Percentiles rank a stretch among this genome's conserved stretches.
Evolutionary conservation across 1,284 basidiomycete genomes (phyloP).

Genomic region (Peniophora sp.): DNA sequence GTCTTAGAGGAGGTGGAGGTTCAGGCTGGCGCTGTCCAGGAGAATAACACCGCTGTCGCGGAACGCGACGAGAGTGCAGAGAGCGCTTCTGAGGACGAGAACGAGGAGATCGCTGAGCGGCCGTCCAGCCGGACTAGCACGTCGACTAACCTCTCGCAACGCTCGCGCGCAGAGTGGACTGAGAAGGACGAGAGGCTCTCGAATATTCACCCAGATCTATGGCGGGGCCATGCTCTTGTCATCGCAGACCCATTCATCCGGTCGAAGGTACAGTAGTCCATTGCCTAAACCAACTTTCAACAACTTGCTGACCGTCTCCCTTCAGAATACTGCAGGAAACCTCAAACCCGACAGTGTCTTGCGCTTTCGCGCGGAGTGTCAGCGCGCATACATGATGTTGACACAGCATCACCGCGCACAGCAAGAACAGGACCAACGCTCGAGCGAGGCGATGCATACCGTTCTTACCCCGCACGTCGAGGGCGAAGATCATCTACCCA

Average conservation of each 20-base stretch:
- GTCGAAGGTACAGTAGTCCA: slow-evolving; percentile 27
- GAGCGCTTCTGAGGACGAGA: neutral
- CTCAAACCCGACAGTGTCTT: slow-evolving; percentile 10
- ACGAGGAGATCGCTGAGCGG: too few species aligned
- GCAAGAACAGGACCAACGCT: too few species aligned
- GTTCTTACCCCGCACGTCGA: too few species aligned
- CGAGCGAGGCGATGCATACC: too few species aligned
- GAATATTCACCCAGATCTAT: slow-evolving; percentile 11
- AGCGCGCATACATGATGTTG: slow-evolving; percentile 6
- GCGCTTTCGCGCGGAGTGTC: slow-evolving; percentile 11
- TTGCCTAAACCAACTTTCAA: neutral
- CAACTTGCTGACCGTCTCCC: neutral
- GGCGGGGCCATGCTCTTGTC: slow-evolving; percentile 19
- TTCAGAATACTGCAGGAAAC: slow-evolving; percentile 24
- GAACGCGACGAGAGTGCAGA: neutral
- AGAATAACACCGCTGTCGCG: neutral
- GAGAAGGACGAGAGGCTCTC: slow-evolving; percentile 7
- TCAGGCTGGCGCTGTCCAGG: neutral
- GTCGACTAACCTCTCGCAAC: neutral
- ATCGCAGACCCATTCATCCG: slow-evolving; percentile 42
- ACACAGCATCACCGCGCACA: neutral
- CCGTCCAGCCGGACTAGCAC: too few species aligned
- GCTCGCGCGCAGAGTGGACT: neutral
- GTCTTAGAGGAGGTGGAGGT: too few species aligned
- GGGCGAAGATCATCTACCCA: too few species aligned